phyloP scores from a whole-genome alignment of 768 basidiomycete species.

The Coprinopsis cinerea region DNA sequence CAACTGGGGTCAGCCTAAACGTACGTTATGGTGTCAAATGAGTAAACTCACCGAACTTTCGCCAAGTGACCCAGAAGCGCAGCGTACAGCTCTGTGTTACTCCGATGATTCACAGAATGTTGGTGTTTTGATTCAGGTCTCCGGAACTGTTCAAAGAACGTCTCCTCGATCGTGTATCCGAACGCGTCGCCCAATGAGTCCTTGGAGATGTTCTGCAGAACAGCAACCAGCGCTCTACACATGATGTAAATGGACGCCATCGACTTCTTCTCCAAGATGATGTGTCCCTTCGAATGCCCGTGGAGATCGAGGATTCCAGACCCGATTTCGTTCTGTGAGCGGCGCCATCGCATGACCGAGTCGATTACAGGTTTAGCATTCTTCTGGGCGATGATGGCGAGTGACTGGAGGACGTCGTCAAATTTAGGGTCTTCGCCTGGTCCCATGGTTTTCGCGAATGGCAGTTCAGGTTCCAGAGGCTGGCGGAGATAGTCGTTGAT shows the following conservation, averaged over 20 bases:
- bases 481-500: conserved; percentile 71
- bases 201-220: conserved; percentile 66
- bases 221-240: conserved; percentile 78
- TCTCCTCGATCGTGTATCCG: conserved; percentile 80
- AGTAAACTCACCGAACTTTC: conserved; percentile 63
- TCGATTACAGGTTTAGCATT: conserved; percentile 82
- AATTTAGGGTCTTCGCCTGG: conserved; percentile 70
- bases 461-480: conserved; percentile 59
- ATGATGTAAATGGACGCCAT: conserved; percentile 85
- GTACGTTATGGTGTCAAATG: background rate
- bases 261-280: conserved; percentile 69
- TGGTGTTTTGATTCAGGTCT: conserved; percentile 63
- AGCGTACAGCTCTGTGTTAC: conserved; percentile 79
- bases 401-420: conserved; percentile 77
- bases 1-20: background rate
- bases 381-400: conserved; percentile 82
- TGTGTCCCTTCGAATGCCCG: conserved; percentile 29
- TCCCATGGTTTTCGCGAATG: conserved; percentile 64
- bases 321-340: conserved; percentile 61
- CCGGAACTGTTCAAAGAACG: conserved; percentile 81
- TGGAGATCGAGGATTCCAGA: conserved; percentile 50
- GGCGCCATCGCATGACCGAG: conserved; percentile 82
- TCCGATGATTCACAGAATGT: conserved; percentile 69
- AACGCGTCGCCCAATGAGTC: conserved; percentile 74
- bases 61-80: conserved; percentile 81